Percentiles rank a stretch among this genome's conserved stretches.
These are phyloP conservation scores for Lipomyces anomalus DNA, from an alignment of 805 yeast genomes.

Conservation along the genomic window DNA sequence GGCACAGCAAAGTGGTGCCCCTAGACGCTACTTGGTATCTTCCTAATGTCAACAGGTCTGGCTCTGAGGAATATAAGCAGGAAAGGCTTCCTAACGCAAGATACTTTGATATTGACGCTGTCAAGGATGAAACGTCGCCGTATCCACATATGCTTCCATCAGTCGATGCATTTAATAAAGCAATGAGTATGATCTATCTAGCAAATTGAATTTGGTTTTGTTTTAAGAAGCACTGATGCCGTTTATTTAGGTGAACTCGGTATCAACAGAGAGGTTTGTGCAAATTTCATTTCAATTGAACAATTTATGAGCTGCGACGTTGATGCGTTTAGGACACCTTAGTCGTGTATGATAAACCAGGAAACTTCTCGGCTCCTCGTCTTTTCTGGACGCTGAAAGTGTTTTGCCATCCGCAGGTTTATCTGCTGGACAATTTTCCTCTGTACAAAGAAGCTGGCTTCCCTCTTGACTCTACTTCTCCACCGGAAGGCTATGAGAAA, in stretches of 20 bases:
- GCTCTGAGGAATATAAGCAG: constrained; percentile 49
- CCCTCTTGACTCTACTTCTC: constrained; percentile 39
- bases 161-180: constrained; percentile 46
- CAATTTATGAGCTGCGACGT: constrained; percentile 21
- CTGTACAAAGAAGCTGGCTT: constrained; percentile 44
- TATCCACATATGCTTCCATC: constrained; percentile 92
- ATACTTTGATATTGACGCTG: constrained; percentile 70
- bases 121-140: constrained; percentile 52
- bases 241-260: constrained; percentile 48
- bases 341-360: constrained; percentile 78
- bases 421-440: constrained; percentile 63
- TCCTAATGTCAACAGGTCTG: constrained; percentile 65
- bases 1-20: constrained; percentile 40
- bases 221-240: background rate
- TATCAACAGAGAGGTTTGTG: constrained; percentile 33
- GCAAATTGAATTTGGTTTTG: background rate
- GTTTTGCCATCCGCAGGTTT: constrained; percentile 69
- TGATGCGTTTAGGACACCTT: constrained; percentile 46
- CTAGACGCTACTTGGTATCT: constrained; percentile 91
- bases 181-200: constrained; percentile 27
- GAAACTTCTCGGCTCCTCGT: constrained; percentile 83
- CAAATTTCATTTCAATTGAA: too few species aligned
- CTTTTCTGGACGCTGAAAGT: constrained; percentile 85
- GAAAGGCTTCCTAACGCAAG: constrained; percentile 62
- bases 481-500: constrained; percentile 14